phyloP scores from a whole-genome alignment of 2,329 filamentous ascomycete genomes.

The Colletotrichum tamarilloi region DNA sequence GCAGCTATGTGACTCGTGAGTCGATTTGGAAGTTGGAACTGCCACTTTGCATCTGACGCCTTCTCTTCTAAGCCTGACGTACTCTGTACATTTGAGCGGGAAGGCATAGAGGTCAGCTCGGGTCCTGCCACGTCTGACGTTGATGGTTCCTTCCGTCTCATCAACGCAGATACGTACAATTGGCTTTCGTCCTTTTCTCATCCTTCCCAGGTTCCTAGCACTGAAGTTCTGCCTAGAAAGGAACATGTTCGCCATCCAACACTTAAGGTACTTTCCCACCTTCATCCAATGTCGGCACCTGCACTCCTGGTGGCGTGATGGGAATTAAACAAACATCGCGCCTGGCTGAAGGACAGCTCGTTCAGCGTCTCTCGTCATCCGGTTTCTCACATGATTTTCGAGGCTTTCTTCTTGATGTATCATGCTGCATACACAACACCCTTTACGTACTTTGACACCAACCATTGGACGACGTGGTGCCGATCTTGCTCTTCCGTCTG shows the following conservation, averaged over 20 bases:
- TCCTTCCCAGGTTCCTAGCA: background rate
- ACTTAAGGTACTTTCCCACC: background rate
- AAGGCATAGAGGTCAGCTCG: background rate
- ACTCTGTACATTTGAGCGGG: background rate
- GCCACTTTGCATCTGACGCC: background rate
- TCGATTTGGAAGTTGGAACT: too few species aligned
- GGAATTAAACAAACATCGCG: background rate
- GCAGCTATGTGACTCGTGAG: background rate
- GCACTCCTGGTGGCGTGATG: conserved; percentile 22
- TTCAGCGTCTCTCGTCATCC: background rate
- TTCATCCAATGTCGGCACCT: conserved; percentile 3
- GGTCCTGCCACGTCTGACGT: conserved; percentile 6
- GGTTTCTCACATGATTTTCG: background rate
- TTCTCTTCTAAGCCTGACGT: conserved; percentile 12
- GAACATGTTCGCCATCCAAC: conserved; percentile 3
- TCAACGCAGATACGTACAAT: background rate
- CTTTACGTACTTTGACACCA: conserved; percentile 24
- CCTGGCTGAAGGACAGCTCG: background rate
- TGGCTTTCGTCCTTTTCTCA: background rate
- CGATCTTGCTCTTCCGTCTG: background rate
- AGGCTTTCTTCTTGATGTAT: conserved; percentile 16
- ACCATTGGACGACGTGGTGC: conserved; percentile 6
- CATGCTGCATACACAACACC: conserved; percentile 5
- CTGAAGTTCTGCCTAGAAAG: background rate
- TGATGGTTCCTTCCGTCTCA: background rate